phyloP scores from a whole-genome alignment of 2,329 filamentous ascomycete genomes.

The Epichloe sp. region DNA sequence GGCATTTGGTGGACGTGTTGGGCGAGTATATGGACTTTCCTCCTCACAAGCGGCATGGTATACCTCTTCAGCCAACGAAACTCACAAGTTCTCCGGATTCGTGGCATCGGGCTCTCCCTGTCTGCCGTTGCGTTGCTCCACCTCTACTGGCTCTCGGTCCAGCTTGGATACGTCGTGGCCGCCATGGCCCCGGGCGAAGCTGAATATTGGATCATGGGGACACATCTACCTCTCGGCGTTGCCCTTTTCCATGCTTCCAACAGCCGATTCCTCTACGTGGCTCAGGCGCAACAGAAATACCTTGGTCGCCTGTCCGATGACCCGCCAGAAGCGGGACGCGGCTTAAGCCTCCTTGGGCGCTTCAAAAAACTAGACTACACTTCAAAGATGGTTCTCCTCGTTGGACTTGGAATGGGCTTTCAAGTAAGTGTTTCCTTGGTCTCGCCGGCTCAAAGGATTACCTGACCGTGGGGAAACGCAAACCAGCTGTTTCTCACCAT shows the following conservation, averaged over 20 bases:
- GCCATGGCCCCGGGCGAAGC: slow-evolving; percentile 30
- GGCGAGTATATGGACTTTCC: slow-evolving; percentile 19
- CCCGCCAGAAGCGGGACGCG: slow-evolving; percentile 8
- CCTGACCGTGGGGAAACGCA: background rate
- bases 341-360: slow-evolving; percentile 13
- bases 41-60: slow-evolving; percentile 24
- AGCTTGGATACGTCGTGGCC: slow-evolving; percentile 24
- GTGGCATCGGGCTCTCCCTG: slow-evolving; percentile 27
- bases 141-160: slow-evolving; percentile 26
- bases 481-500: slow-evolving; percentile 44
- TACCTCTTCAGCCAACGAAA: slow-evolving; percentile 24
- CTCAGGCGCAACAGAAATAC: slow-evolving; percentile 32
- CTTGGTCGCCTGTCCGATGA: background rate
- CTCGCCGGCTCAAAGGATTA: background rate
- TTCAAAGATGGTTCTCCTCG: slow-evolving; percentile 31
- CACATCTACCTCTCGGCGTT: slow-evolving; percentile 49
- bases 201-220: slow-evolving; percentile 54
- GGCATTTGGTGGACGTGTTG: slow-evolving; percentile 23
- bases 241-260: slow-evolving; percentile 54
- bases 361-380: slow-evolving; percentile 25
- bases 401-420: slow-evolving; percentile 39
- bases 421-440: slow-evolving; percentile 30
- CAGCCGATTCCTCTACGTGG: slow-evolving; percentile 43
- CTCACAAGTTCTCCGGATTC: slow-evolving; percentile 24
- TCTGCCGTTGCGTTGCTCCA: slow-evolving; percentile 26